Evolutionary conservation across 352 stramenopile species (phyloP).

Genomic region (Globisporangium paroecandrum): DNA sequence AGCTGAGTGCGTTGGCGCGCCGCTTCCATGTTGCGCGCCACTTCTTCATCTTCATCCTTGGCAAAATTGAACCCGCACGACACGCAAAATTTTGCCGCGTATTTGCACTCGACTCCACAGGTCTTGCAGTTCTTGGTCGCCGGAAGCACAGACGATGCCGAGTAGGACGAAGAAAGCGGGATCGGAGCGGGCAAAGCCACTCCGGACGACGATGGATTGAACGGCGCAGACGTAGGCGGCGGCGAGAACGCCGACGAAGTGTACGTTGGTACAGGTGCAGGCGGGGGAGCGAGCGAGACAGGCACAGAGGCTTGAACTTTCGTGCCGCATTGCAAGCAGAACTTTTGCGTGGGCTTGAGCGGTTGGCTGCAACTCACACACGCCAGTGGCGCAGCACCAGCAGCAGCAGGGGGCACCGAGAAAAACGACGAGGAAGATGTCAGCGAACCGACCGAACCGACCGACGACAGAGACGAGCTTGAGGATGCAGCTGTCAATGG

Average conservation of each 20-base stretch:
- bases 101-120: conserved; percentile 74
- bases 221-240: conserved; percentile 26
- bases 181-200: conserved; percentile 59
- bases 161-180: conserved; percentile 38
- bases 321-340: conserved; percentile 75
- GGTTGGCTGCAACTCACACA: conserved; percentile 48
- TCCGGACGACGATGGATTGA: conserved; percentile 25
- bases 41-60: conserved; percentile 71
- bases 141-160: conserved; percentile 29
- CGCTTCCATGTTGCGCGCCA: conserved; percentile 67
- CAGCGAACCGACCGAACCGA: conserved; percentile 21
- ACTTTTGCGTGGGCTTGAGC: conserved; percentile 67
- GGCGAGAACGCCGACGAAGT: conserved; percentile 24
- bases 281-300: background rate
- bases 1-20: conserved; percentile 49
- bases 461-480: conserved; percentile 29
- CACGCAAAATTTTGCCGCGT: conserved; percentile 76
- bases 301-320: conserved; percentile 30
- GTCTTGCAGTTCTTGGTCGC: conserved; percentile 57
- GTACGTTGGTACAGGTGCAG: conserved; percentile 8
- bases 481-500: conserved; percentile 22
- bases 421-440: conserved; percentile 19
- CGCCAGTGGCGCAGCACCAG: conserved; percentile 13
- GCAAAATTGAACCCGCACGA: conserved; percentile 79
- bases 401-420: conserved; percentile 3